Conservation (phyloP, 768 basidiomycete species). For the Roridomyces roridus region DNA sequence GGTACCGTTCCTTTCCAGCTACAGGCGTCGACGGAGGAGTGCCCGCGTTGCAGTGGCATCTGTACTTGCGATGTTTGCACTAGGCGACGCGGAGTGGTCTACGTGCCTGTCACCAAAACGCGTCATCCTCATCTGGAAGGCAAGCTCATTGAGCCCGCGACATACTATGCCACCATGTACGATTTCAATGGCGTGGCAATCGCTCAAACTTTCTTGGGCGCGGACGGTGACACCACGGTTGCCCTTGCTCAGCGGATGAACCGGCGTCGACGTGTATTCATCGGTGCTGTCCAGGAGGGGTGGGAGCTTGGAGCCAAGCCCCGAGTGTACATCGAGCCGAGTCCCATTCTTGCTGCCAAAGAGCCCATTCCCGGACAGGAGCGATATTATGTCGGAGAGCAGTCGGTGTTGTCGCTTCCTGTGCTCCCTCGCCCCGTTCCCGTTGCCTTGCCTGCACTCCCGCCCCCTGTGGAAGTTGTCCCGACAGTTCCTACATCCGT, state of each 20-base stretch:
- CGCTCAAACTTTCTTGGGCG: constrained; percentile 7
- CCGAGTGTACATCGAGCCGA: not conserved
- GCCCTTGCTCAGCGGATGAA: not conserved
- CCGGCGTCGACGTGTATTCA: constrained; percentile 2
- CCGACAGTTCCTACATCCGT: not conserved
- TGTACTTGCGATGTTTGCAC: constrained; percentile 20
- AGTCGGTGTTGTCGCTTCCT: not conserved
- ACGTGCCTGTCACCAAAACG: not conserved
- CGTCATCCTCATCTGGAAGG: not conserved
- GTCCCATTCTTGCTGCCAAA: not conserved
- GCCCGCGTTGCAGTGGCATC: constrained; percentile 2
- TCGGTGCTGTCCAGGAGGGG: constrained; percentile 10
- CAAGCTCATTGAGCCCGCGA: constrained; percentile 10
- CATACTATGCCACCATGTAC: constrained; percentile 16
- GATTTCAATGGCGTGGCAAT: constrained; percentile 10
- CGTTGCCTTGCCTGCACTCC: not conserved
- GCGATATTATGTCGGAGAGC: constrained; percentile 6
- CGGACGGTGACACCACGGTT: constrained; percentile 1
- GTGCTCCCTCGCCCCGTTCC: not conserved
- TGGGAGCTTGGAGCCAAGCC: constrained; percentile 19
- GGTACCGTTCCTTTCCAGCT: constrained; percentile 8
- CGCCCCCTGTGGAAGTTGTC: no score
- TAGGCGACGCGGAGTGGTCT: constrained; percentile 6
- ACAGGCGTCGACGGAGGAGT: not conserved
- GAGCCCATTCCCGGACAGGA: not conserved